Evolutionary conservation across 768 basidiomycete genomes (phyloP).

Genomic region (Termitomyces sp.): DNA sequence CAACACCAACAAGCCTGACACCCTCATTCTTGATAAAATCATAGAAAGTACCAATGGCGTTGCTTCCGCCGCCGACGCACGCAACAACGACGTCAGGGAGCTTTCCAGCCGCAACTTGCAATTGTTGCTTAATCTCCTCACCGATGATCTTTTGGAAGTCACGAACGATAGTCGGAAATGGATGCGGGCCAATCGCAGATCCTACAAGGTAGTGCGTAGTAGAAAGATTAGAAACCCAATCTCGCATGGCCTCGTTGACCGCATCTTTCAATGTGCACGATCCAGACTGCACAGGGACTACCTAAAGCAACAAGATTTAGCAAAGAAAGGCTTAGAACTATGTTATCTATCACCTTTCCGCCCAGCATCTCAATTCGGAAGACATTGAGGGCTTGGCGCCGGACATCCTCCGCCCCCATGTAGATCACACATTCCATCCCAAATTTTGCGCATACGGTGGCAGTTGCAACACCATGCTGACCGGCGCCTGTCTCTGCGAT

Average conservation of each 20-base stretch:
- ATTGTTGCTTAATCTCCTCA: slow-evolving; percentile 87
- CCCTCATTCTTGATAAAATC: slow-evolving; percentile 88
- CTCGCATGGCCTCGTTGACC: slow-evolving; percentile 96
- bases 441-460: slow-evolving; percentile 96
- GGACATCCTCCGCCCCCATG: slow-evolving; percentile 98
- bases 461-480: slow-evolving; percentile 98
- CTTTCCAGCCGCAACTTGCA: slow-evolving; percentile 67
- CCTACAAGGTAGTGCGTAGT: slow-evolving; percentile 97
- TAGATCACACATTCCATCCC: slow-evolving; percentile 93
- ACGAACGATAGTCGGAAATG: slow-evolving; percentile 97
- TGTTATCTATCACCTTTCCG: slow-evolving; percentile 53
- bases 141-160: slow-evolving; percentile 95
- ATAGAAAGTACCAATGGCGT: slow-evolving; percentile 97
- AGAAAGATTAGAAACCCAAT: slow-evolving; percentile 96
- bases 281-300: slow-evolving; percentile 90
- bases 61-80: slow-evolving; percentile 96
- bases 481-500: slow-evolving; percentile 99
- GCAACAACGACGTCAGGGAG: slow-evolving; percentile 93
- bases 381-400: slow-evolving; percentile 93
- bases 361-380: slow-evolving; percentile 98
- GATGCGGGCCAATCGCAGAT: slow-evolving; percentile 95
- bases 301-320: slow-evolving; percentile 37
- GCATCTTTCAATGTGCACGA: slow-evolving; percentile 96
- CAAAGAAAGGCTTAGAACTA: background rate
- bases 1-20: slow-evolving; percentile 88